These are phyloP conservation scores for Penicillium turbatum DNA, from an alignment of 495 filamentous ascomycete genomes.

Conservation along the genomic window DNA sequence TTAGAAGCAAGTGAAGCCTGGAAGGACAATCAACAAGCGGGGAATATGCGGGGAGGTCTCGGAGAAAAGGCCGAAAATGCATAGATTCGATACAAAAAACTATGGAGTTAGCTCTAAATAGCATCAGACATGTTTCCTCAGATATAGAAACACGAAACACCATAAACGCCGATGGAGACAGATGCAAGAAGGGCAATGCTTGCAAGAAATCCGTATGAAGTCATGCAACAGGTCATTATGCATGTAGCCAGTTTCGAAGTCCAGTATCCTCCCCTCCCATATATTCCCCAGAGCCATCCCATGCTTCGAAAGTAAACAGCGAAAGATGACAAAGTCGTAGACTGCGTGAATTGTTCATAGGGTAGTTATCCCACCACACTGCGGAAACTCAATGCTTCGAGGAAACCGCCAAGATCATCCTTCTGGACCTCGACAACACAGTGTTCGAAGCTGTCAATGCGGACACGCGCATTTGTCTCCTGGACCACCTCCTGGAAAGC, in stretches of 20 bases:
- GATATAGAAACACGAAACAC: slow-evolving; percentile 8
- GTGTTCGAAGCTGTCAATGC: slow-evolving; percentile 96
- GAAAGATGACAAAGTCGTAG: slow-evolving; percentile 25
- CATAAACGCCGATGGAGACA: slow-evolving; percentile 21
- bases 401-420: slow-evolving; percentile 86
- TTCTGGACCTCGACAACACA: slow-evolving; percentile 95
- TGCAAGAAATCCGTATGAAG: slow-evolving; percentile 11
- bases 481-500: slow-evolving; percentile 94
- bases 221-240: slow-evolving; percentile 20
- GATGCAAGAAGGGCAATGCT: slow-evolving; percentile 29
- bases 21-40: slow-evolving; percentile 14
- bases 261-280: slow-evolving; percentile 19
- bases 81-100: slow-evolving; percentile 17
- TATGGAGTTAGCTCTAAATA: slow-evolving; percentile 19
- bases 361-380: slow-evolving; percentile 71
- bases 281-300: slow-evolving; percentile 12
- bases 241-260: slow-evolving; percentile 10
- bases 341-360: slow-evolving; percentile 22
- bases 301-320: slow-evolving; percentile 17
- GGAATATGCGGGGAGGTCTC: slow-evolving; percentile 2
- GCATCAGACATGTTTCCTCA: slow-evolving; percentile 5
- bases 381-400: slow-evolving; percentile 89
- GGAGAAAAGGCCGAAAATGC: slow-evolving; percentile 24
- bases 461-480: slow-evolving; percentile 82
- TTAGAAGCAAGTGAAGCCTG: neutral